A percentile compares a stretch with the other conserved stretches of the same genome.
phyloP scores from a whole-genome alignment of 1,139 yeast species.

The Candida glucosophila region DNA sequence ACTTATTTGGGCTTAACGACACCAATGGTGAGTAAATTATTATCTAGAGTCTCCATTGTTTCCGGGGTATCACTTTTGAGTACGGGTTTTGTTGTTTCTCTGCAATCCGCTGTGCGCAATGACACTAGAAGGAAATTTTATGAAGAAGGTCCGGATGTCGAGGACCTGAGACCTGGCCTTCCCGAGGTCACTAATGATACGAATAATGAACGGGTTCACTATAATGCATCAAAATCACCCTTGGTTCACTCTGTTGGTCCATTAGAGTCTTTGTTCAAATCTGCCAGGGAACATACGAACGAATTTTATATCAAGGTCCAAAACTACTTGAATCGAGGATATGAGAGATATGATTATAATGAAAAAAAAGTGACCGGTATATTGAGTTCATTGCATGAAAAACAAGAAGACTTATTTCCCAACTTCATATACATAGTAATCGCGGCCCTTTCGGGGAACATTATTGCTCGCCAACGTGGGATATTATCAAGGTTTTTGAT shows the following conservation, averaged over 20 bases:
- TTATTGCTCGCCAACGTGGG: constrained; percentile 67
- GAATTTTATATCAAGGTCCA: constrained; percentile 10
- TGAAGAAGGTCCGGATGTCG: constrained; percentile 48
- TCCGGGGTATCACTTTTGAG: no score
- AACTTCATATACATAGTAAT: constrained; percentile 63
- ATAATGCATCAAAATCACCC: constrained; percentile 52
- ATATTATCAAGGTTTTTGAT: constrained; percentile 46
- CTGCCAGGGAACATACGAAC: constrained; percentile 30
- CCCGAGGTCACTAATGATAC: constrained; percentile 35
- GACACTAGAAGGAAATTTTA: constrained; percentile 46
- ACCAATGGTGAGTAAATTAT: no score
- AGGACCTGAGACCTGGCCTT: constrained; percentile 41
- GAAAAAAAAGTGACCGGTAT: constrained; percentile 66
- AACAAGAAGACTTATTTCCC: constrained; percentile 69
- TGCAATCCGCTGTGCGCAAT: no score
- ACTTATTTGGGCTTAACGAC: no score
- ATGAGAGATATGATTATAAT: constrained; percentile 43
- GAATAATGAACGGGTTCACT: constrained; percentile 43
- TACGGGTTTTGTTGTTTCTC: no score
- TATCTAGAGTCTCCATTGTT: no score
- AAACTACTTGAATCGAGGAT: constrained; percentile 24
- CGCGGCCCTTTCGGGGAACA: constrained; percentile 75
- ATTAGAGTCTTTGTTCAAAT: constrained; percentile 41
- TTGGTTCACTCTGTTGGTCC: no score
- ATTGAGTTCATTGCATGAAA: constrained; percentile 60